Evolutionary conservation across 2,329 filamentous ascomycete species (phyloP), one percentile per base, ranked within the genome.

Genomic region (Sodiomyces alkalinus): DNA sequence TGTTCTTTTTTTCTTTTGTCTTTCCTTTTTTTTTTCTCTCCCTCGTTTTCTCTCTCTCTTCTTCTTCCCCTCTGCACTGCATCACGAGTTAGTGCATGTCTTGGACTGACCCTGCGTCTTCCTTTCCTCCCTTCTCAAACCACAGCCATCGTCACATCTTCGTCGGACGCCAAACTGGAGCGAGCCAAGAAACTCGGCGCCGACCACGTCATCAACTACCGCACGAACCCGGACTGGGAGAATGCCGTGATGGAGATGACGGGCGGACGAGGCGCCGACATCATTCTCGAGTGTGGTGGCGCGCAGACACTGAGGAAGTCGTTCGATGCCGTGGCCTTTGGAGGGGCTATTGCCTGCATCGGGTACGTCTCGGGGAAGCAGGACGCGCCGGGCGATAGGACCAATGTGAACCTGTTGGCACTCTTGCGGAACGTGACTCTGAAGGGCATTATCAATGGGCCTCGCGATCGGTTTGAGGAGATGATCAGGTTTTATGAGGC

Each of bases 361-460:
- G 64, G 62, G 2, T 62, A 64, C 40, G 41, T 64, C 2, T 56
- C 53, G 2, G 62, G 62, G 8, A 58, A 77, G 45, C 53, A 68
- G 33, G 71, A 76, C 39, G 57, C 55, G 1, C 47, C 52, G 4
- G 62, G 56, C 0, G 65, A 71, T 44, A 46, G 66, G 24, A 52
- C 64, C 6, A 74, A 75, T 36, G 62, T 73, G 10, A 78, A 77
- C 39, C 49, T 78, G 17, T 50, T 64, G 30, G 60, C 59, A n/a
- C 35, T 61, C 36, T 37, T 53, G 30, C 44, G 55, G 33, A 63
- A 62, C 34, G 55, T 59, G 10, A 63, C 60, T 18, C 44, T 64
- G 28, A 59, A 59, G 40, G 58, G 74, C 0, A 63, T 78, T 6
- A 40, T 77, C 17, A 76, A 77, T 44, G 74, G 74, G 0, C 70